Percentiles rank a stretch among this genome's conserved stretches.
phyloP scores from a whole-genome alignment of 352 stramenopile species.

The Pythium utonaiense region DNA sequence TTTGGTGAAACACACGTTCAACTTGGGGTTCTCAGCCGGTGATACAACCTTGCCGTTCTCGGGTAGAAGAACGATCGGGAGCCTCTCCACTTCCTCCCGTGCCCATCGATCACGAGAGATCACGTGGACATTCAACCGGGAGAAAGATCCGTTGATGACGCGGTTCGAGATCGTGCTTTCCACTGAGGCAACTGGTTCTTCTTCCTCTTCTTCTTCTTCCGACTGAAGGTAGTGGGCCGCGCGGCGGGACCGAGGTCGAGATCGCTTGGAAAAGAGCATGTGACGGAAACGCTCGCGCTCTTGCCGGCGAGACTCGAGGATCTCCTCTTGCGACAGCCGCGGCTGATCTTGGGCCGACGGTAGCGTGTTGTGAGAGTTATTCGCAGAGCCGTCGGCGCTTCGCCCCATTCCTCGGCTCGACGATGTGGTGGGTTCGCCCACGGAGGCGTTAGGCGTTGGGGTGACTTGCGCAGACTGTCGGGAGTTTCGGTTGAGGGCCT shows the following conservation, averaged over 20 bases:
- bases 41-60: constrained; percentile 62
- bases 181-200: constrained; percentile 61
- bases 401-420: background rate
- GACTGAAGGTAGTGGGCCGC: constrained; percentile 39
- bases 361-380: background rate
- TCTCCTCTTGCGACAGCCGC: constrained; percentile 61
- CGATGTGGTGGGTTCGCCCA: background rate
- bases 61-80: constrained; percentile 70
- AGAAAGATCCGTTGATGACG: constrained; percentile 82
- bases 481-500: constrained; percentile 49
- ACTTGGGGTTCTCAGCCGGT: constrained; percentile 74
- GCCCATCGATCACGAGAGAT: constrained; percentile 72
- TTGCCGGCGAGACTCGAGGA: constrained; percentile 57
- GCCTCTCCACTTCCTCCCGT: constrained; percentile 57
- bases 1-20: constrained; percentile 61
- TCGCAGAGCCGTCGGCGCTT: background rate
- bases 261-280: constrained; percentile 44
- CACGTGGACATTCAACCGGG: constrained; percentile 65
- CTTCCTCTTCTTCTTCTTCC: constrained; percentile 59
- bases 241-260: constrained; percentile 31
- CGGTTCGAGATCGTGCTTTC: constrained; percentile 79
- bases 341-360: constrained; percentile 1
- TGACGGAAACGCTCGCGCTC: constrained; percentile 71
- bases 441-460: background rate
- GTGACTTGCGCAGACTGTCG: constrained; percentile 1